A percentile compares a stretch with the other conserved stretches of the same genome.
phyloP scores from a whole-genome alignment of 2,329 filamentous ascomycete species.

The Ceratocystis albifundus region DNA sequence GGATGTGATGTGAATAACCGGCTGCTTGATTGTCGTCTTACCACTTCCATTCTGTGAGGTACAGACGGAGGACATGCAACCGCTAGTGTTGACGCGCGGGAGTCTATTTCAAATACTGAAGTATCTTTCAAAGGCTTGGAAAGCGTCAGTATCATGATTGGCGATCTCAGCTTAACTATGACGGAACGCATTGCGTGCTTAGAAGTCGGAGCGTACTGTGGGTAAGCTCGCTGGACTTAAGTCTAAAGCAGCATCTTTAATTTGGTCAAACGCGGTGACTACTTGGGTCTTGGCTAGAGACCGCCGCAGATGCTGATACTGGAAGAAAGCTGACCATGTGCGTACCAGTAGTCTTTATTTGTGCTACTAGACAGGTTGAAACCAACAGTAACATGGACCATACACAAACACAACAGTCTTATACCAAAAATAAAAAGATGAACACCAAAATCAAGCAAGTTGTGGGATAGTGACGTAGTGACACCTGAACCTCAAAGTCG shows the following conservation, averaged over 20 bases:
- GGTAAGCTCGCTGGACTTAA: background rate
- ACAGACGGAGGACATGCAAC: background rate
- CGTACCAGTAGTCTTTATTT: too few relatives aligned
- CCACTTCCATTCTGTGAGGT: background rate
- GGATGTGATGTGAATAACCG: background rate
- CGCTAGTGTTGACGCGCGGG: background rate
- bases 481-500: background rate
- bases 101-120: background rate
- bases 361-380: too few relatives aligned
- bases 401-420: too few relatives aligned
- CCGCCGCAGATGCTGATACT: too few relatives aligned
- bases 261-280: too few relatives aligned
- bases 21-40: background rate
- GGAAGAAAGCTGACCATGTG: too few relatives aligned
- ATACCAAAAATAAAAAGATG: too few relatives aligned
- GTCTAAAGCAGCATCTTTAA: too few relatives aligned
- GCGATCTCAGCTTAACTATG: background rate
- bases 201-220: background rate
- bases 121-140: background rate
- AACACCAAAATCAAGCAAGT: too few relatives aligned
- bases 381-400: too few relatives aligned
- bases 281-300: too few relatives aligned
- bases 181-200: background rate
- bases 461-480: too few relatives aligned
- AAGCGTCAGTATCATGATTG: background rate